These are phyloP conservation scores for Coemansia sp. DNA, from an alignment of 192 early-diverging fungal genomes.

Conservation along the genomic window DNA sequence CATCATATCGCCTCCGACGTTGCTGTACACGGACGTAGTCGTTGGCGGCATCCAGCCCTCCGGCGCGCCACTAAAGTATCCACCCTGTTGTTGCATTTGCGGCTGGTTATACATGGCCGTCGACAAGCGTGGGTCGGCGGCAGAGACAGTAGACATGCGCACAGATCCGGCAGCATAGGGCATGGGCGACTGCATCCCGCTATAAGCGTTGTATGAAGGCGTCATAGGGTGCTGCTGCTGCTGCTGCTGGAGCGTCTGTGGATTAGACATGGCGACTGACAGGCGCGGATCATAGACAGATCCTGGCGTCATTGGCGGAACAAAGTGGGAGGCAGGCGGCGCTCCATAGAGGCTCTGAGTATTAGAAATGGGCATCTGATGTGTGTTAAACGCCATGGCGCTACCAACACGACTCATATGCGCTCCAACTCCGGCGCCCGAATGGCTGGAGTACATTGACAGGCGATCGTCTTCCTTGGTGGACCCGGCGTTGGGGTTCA, in stretches of 20 bases:
- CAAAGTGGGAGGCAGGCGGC: background rate
- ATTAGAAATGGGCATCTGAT: conserved; percentile 8
- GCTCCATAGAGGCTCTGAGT: conserved; percentile 38
- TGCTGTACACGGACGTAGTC: conserved; percentile 26
- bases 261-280: conserved; percentile 44
- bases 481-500: conserved; percentile 39
- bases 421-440: no score
- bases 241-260: conserved; percentile 34
- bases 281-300: conserved; percentile 29
- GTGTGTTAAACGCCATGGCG: conserved; percentile 22
- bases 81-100: conserved; percentile 8
- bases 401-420: conserved; percentile 43
- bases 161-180: background rate
- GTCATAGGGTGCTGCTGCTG: conserved; percentile 24
- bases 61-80: conserved; percentile 17
- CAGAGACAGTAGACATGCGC: conserved; percentile 11
- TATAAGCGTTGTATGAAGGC: conserved; percentile 13
- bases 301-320: background rate
- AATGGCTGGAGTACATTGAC: conserved; percentile 21
- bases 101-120: conserved; percentile 30
- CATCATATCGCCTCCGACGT: background rate
- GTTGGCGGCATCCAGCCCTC: conserved; percentile 30
- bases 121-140: conserved; percentile 30
- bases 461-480: conserved; percentile 37
- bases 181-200: background rate